phyloP scores from a whole-genome alignment of 768 basidiomycete genomes.

The Dacryopinax primogenitus region DNA sequence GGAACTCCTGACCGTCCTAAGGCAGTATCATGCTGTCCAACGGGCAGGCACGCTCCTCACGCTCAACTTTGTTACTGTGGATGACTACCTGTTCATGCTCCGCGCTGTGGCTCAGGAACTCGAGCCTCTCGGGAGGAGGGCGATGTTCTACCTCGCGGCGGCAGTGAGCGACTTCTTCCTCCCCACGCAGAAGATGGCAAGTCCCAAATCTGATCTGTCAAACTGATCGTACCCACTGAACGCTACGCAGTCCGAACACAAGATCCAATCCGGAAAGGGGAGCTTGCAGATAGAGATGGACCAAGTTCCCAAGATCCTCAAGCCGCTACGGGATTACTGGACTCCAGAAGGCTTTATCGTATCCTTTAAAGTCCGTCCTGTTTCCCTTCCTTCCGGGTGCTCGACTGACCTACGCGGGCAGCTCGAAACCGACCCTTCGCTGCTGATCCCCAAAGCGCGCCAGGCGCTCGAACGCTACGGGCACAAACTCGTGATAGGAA shows the following conservation, averaged over 20 bases:
- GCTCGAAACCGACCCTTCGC: constrained; percentile 79
- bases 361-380: constrained; percentile 73
- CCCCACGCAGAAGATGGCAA: constrained; percentile 76
- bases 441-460: constrained; percentile 84
- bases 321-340: constrained; percentile 91
- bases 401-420: constrained; percentile 24
- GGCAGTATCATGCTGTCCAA: constrained; percentile 70
- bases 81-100: constrained; percentile 90
- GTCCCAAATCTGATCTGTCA: constrained; percentile 23
- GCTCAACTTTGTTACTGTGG: constrained; percentile 82
- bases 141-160: constrained; percentile 93
- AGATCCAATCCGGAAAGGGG: constrained; percentile 95
- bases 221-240: not conserved
- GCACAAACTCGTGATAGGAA: constrained; percentile 94
- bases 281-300: constrained; percentile 95
- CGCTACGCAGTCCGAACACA: constrained; percentile 73
- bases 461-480: constrained; percentile 84
- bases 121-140: constrained; percentile 48
- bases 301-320: constrained; percentile 91
- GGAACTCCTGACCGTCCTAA: constrained; percentile 58
- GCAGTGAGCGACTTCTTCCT: constrained; percentile 98
- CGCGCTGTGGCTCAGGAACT: constrained; percentile 72
- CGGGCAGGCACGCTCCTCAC: constrained; percentile 61
- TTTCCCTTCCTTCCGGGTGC: not conserved
- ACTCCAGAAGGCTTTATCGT: constrained; percentile 79